phyloP scores from a whole-genome alignment of 2,329 filamentous ascomycete genomes.

The Decorospora gaudefroyi region DNA sequence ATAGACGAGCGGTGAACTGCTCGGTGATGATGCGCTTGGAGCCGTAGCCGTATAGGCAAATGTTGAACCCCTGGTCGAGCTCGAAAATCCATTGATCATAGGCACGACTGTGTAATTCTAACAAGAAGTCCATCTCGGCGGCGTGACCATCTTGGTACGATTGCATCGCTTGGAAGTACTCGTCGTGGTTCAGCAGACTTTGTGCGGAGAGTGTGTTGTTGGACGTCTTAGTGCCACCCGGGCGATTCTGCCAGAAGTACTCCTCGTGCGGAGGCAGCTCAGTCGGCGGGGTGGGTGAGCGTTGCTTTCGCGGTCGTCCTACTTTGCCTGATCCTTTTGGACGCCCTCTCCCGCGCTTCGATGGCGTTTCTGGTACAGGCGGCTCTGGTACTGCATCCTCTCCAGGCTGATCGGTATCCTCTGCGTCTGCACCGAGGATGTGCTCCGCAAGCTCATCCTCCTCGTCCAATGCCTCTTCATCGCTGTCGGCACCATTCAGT shows the following conservation, averaged over 20 bases:
- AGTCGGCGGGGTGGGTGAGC: constrained; percentile 77
- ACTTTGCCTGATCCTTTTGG: constrained; percentile 36
- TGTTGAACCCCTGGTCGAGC: constrained; percentile 79
- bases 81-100: constrained; percentile 95
- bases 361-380: constrained; percentile 58
- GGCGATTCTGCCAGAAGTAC: constrained; percentile 91
- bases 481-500: constrained; percentile 65
- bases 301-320: constrained; percentile 63
- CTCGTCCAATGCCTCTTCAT: constrained; percentile 69
- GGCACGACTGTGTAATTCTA: constrained; percentile 74
- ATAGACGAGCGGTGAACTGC: constrained; percentile 73
- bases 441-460: constrained; percentile 69
- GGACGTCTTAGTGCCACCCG: constrained; percentile 80
- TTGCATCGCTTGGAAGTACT: constrained; percentile 76
- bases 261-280: constrained; percentile 85
- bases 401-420: constrained; percentile 29
- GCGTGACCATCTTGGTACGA: constrained; percentile 70
- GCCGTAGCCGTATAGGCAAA: constrained; percentile 86
- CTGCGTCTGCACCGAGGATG: constrained; percentile 65
- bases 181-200: constrained; percentile 81
- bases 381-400: constrained; percentile 33
- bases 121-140: constrained; percentile 70
- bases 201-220: constrained; percentile 79
- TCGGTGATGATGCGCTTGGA: constrained; percentile 79
- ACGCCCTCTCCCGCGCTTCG: constrained; percentile 56